Base-by-base conservation (phyloP, 495 filamentous ascomycete genomes). In the Hyaloscypha finlandica region DNA sequence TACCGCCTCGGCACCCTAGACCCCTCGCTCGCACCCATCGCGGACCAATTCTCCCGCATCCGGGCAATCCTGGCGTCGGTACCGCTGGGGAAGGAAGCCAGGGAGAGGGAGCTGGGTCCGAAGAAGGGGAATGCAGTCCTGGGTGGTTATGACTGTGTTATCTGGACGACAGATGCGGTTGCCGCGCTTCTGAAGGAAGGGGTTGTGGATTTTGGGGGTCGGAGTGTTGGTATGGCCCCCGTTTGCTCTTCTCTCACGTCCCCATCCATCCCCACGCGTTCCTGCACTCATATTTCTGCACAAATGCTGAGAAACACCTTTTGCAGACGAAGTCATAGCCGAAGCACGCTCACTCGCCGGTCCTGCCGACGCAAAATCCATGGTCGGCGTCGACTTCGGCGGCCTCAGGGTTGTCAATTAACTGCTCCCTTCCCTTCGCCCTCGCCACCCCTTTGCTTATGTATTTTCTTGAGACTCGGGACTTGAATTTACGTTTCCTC, bases 101-200 rank as follows among this genome's bases (percentile, higher is more conserved):
- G 70, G 8, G 58, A 63, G 25, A 19, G 32, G 2, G 56, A 58
- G 29, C 30, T 61, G 16, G 66, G 61, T 2, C 19, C 16, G 20
- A 35, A 63, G 54, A 62, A 64, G 19, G 70, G 70, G 4, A 69
- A 69, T 22, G 30, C 33, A 8, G 52, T 30, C 8, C 31, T 72
- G 20, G 70, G 64, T 8, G 70, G 67, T 4, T 72, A 72, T 39
- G 68, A 70, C 25, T 72, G 70, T 54, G 62, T 72, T 8, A 61
- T 72, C 8, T 72, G 70, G 70, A 72, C 67, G 6, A 32, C 35
- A 4, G 70, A 72, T 60, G 70, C 70, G 1, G 22, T 72, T 25
- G 25, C 8, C 2, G 70, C 67, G 6, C 33, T 72, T 32, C 33
- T 29, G 3, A 59, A 20, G 16, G 53, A 62, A 25, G 70, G 70